Conservation (phyloP, 176 grass and related monocot species). For the Carex pumila region DNA sequence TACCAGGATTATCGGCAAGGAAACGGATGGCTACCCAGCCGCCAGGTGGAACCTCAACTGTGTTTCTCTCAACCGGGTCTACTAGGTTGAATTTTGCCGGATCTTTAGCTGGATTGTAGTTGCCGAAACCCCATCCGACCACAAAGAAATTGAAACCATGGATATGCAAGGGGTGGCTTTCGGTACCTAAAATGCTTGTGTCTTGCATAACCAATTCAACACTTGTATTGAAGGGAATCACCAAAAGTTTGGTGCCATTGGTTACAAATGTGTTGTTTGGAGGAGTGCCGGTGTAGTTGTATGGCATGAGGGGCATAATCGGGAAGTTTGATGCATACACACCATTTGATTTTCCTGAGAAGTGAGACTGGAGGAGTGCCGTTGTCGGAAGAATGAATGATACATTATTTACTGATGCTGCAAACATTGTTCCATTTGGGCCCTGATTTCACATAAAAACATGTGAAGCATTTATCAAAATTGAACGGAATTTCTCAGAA, state of each 20-base stretch:
- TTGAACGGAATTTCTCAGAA: not conserved
- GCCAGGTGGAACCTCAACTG: conserved; percentile 55
- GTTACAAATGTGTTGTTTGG: conserved; percentile 54
- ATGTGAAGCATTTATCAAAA: not conserved
- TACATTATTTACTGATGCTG: conserved; percentile 64
- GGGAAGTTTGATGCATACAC: conserved; percentile 64
- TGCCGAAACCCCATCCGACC: conserved; percentile 47
- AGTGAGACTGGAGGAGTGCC: conserved; percentile 71
- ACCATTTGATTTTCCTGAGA: conserved; percentile 40
- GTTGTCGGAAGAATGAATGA: conserved; percentile 51
- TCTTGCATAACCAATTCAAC: conserved; percentile 82
- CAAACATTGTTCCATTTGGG: conserved; percentile 57
- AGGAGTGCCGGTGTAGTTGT: conserved; percentile 65
- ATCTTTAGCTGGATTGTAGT: conserved; percentile 41
- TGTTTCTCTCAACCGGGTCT: conserved; percentile 68
- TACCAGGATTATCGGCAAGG: conserved; percentile 63
- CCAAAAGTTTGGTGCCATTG: conserved; percentile 54
- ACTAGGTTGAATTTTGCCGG: conserved; percentile 45
- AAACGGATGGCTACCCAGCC: conserved; percentile 85
- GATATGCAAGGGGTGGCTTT: conserved; percentile 78
- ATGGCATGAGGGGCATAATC: conserved; percentile 15
- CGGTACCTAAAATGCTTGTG: conserved; percentile 45
- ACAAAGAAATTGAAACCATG: conserved; percentile 74
- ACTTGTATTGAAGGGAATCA: conserved; percentile 44
- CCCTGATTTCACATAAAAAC: conserved; percentile 21